Percentiles rank a stretch among this genome's conserved stretches.
These are phyloP conservation scores for Mariannaea elegans DNA, from an alignment of 2,329 filamentous ascomycete genomes.

Conservation along the genomic window DNA sequence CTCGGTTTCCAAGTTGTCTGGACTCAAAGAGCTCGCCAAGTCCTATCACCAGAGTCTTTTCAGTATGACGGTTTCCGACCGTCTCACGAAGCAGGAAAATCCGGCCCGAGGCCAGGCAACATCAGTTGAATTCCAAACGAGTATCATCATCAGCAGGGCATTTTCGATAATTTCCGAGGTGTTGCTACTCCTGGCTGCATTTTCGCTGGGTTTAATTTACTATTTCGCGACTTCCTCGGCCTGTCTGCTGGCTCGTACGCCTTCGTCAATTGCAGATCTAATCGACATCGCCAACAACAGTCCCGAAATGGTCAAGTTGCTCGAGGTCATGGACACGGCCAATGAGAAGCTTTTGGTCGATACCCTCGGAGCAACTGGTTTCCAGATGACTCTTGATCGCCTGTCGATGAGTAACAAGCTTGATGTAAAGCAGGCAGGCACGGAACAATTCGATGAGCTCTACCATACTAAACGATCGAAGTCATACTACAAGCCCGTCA, in stretches of 20 bases:
- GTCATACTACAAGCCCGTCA: constrained; percentile 9
- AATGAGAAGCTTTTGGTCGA: not conserved
- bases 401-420: not conserved
- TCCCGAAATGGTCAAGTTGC: not conserved
- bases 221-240: not conserved
- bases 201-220: not conserved
- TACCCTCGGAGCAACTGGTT: not conserved
- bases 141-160: not conserved
- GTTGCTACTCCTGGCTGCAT: not conserved
- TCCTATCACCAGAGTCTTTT: not conserved
- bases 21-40: not conserved
- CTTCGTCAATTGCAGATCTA: not conserved
- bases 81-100: not conserved
- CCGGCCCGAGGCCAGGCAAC: not conserved
- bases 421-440: not conserved
- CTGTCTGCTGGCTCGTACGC: not conserved
- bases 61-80: not conserved
- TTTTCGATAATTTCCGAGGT: not conserved
- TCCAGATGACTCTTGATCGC: not conserved
- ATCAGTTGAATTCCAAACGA: not conserved
- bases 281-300: not conserved
- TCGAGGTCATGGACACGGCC: not conserved
- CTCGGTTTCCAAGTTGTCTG: no score
- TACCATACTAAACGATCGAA: not conserved
- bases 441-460: not conserved